phyloP scores from a whole-genome alignment of 768 basidiomycete species.

The Sporobolomyces pararoseus region DNA sequence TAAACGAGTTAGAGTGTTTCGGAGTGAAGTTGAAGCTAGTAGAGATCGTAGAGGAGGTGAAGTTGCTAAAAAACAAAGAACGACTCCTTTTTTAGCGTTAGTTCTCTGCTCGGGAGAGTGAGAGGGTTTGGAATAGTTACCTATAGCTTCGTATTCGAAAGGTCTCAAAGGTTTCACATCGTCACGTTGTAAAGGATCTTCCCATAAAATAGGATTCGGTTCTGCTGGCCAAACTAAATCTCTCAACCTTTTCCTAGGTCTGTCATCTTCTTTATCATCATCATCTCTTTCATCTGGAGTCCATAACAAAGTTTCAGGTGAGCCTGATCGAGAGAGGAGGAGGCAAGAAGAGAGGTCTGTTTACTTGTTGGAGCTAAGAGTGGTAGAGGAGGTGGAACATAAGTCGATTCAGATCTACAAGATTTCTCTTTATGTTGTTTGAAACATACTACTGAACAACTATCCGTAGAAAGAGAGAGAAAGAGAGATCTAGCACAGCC shows the following conservation, averaged over 20 bases:
- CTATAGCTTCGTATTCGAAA: constrained; percentile 38
- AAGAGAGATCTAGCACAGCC: background rate
- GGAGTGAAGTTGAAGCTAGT: constrained; percentile 20
- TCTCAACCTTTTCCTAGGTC: constrained; percentile 37
- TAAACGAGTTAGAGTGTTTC: constrained; percentile 13
- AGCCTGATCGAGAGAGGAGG: background rate
- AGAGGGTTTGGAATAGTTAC: background rate
- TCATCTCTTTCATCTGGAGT: background rate
- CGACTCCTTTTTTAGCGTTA: background rate
- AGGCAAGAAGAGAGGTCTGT: background rate
- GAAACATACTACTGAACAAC: constrained; percentile 32
- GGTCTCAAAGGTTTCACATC: constrained; percentile 40
- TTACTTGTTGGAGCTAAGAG: background rate
- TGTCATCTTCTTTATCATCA: background rate
- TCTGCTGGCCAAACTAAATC: constrained; percentile 40
- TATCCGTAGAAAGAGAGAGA: background rate
- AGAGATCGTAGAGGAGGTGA: constrained; percentile 16
- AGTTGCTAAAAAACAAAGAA: constrained; percentile 6
- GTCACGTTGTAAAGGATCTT: constrained; percentile 35
- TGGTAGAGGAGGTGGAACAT: background rate
- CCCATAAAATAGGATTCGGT: constrained; percentile 33
- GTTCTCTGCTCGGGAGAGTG: too few species aligned
- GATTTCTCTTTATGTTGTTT: constrained; percentile 34
- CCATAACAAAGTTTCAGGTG: too few species aligned
- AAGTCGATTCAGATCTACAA: constrained; percentile 11